These are phyloP conservation scores for Lactifluus rugatus DNA, from an alignment of 768 basidiomycete genomes.

Conservation along the genomic window DNA sequence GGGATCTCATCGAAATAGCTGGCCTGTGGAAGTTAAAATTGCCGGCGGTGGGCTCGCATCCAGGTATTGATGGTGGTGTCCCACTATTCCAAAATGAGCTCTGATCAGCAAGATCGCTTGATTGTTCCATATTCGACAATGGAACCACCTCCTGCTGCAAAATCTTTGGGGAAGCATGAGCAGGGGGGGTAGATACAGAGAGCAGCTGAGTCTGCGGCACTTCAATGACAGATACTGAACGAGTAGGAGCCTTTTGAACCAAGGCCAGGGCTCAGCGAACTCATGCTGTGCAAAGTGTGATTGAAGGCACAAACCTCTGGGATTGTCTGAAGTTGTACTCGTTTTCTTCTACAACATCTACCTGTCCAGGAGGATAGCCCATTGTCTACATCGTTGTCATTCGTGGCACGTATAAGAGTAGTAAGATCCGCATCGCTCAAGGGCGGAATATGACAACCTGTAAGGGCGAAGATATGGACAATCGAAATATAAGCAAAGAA, in stretches of 20 bases:
- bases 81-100: too few relatives aligned
- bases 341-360: slow-evolving; percentile 25
- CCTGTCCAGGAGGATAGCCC: slow-evolving; percentile 25
- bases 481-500: not conserved
- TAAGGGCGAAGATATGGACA: not conserved
- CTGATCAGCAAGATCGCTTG: not conserved
- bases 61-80: not conserved
- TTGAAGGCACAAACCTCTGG: slow-evolving; percentile 4
- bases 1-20: not conserved
- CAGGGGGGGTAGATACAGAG: not conserved
- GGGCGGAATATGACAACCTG: slow-evolving; percentile 29
- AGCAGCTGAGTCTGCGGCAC: not conserved
- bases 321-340: not conserved
- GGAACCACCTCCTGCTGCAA: not conserved
- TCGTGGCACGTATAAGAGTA: slow-evolving; percentile 23
- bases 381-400: slow-evolving; percentile 21
- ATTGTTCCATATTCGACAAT: not conserved
- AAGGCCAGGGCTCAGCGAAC: not conserved
- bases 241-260: not conserved
- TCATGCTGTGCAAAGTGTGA: not conserved
- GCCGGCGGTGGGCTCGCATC: not conserved
- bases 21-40: not conserved
- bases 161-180: not conserved
- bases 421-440: slow-evolving; percentile 24
- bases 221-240: not conserved